Evolutionary conservation across 2,329 filamentous ascomycete genomes (phyloP).

Genomic region (Trichoderma hamatum): DNA sequence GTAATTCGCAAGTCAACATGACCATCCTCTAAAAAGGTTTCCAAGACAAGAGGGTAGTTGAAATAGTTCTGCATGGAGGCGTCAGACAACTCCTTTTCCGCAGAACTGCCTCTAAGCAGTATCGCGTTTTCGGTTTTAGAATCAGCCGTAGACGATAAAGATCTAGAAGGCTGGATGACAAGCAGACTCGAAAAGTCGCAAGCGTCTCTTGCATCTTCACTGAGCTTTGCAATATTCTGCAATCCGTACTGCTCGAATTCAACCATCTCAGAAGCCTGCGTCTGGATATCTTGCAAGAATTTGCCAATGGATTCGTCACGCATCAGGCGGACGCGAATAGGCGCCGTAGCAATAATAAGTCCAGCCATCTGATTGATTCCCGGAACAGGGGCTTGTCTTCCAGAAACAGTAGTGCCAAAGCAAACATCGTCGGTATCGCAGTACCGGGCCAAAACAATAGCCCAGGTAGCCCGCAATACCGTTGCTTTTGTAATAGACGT

Average conservation of each 20-base stretch:
- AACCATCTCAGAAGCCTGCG: slow-evolving; percentile 18
- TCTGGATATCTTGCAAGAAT: slow-evolving; percentile 16
- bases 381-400: slow-evolving; percentile 15
- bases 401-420: slow-evolving; percentile 21
- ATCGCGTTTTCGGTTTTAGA: slow-evolving; percentile 2
- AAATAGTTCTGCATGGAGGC: slow-evolving; percentile 25
- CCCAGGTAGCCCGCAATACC: slow-evolving; percentile 21
- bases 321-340: slow-evolving; percentile 16
- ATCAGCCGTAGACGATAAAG: not conserved
- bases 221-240: slow-evolving; percentile 11
- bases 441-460: slow-evolving; percentile 16
- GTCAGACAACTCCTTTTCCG: not conserved
- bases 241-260: slow-evolving; percentile 17
- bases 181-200: slow-evolving; percentile 17
- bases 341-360: slow-evolving; percentile 15
- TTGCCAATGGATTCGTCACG: not conserved
- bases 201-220: slow-evolving; percentile 10
- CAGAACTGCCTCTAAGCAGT: slow-evolving; percentile 3
- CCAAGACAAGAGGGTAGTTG: slow-evolving; percentile 29
- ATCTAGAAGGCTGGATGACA: slow-evolving; percentile 9
- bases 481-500: slow-evolving; percentile 21
- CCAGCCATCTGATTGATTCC: slow-evolving; percentile 13
- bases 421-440: slow-evolving; percentile 22
- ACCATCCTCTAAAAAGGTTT: slow-evolving; percentile 14
- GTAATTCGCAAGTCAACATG: slow-evolving; percentile 19